Evolutionary conservation across 2,329 filamentous ascomycete species (phyloP).

Genomic region (Cytospora piceae): DNA sequence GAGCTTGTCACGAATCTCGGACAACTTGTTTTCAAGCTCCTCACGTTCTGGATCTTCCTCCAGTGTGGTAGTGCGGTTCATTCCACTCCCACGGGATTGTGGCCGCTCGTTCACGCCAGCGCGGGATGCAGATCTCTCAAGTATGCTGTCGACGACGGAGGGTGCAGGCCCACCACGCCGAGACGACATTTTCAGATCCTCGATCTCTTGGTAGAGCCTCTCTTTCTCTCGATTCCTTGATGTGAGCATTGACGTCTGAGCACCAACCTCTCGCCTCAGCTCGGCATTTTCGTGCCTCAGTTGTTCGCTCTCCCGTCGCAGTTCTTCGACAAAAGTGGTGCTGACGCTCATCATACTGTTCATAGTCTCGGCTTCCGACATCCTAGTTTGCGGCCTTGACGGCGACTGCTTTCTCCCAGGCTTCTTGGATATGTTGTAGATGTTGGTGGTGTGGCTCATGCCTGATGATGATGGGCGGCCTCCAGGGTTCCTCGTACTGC

Average conservation of each 20-base stretch:
- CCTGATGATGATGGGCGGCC: constrained; percentile 33
- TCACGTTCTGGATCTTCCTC: constrained; percentile 80
- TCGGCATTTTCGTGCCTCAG: constrained; percentile 92
- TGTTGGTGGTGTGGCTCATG: constrained; percentile 65
- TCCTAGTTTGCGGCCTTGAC: constrained; percentile 53
- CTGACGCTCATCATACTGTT: constrained; percentile 53
- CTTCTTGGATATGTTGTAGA: constrained; percentile 67
- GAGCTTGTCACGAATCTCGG: constrained; percentile 81
- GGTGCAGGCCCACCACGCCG: constrained; percentile 68
- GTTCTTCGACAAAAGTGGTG: constrained; percentile 75
- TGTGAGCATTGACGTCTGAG: constrained; percentile 96
- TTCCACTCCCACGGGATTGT: constrained; percentile 73
- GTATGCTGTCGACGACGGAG: constrained; percentile 81
- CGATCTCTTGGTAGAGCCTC: constrained; percentile 92
- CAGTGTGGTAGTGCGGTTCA: constrained; percentile 62
- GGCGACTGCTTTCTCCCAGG: constrained; percentile 47
- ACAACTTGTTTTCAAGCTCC: constrained; percentile 81
- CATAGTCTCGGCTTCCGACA: constrained; percentile 56
- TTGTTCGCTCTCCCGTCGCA: constrained; percentile 70
- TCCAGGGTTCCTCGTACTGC: constrained; percentile 32
- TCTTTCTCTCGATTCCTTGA: constrained; percentile 96
- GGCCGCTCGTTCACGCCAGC: constrained; percentile 71
- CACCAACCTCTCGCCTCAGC: constrained; percentile 86
- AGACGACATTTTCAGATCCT: constrained; percentile 89
- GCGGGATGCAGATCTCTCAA: constrained; percentile 91